Evolutionary conservation across 257 asterid genomes (phyloP).

Genomic region (Catharanthus roseus): DNA sequence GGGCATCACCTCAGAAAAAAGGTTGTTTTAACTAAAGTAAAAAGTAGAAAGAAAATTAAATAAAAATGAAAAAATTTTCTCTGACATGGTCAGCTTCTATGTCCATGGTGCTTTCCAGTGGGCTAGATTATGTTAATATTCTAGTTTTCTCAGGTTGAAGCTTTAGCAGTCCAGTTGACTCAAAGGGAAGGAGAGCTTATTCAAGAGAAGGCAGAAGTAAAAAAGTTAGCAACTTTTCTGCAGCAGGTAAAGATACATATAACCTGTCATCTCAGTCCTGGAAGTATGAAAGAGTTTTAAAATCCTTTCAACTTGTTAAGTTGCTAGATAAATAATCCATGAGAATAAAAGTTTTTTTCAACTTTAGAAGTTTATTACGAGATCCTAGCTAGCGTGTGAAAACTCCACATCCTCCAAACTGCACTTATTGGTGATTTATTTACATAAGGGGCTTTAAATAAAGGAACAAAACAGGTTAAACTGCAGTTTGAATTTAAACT

Average conservation of each 20-base stretch:
- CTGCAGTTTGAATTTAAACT: not conserved
- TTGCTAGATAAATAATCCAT: not conserved
- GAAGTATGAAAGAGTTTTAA: not conserved
- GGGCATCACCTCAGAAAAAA: not conserved
- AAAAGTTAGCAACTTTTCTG: constrained; percentile 77
- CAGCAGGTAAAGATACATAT: constrained; percentile 54
- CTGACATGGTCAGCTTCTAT: not conserved
- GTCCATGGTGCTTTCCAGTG: not conserved
- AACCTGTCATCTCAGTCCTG: not conserved
- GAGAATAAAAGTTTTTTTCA: not conserved
- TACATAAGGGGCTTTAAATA: not conserved
- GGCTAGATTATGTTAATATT: constrained; percentile 6
- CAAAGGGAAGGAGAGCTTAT: constrained; percentile 89
- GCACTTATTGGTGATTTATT: not conserved
- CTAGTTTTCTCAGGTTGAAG: constrained; percentile 56
- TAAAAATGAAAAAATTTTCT: not conserved
- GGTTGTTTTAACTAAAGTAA: no score
- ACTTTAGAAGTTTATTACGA: not conserved
- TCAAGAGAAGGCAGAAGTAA: constrained; percentile 91
- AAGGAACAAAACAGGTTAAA: not conserved
- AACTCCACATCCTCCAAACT: not conserved
- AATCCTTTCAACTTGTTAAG: not conserved
- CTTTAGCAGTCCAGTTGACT: constrained; percentile 78
- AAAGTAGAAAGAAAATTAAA: not conserved
- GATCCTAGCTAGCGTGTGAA: not conserved